phyloP scores from a whole-genome alignment of 768 basidiomycete species.

The Pisolithus marmoratus region DNA sequence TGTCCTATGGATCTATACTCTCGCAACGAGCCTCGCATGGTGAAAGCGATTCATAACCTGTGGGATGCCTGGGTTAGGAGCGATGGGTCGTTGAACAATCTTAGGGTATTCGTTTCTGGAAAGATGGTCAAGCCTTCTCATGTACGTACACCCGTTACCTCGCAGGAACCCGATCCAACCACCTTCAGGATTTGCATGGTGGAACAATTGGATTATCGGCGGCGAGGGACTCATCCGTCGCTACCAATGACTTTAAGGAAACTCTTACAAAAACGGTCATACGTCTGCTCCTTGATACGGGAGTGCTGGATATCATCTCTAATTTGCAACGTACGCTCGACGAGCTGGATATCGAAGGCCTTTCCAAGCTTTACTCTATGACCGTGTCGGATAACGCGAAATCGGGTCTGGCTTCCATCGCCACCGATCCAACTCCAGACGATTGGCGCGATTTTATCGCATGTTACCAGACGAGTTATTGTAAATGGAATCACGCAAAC shows the following conservation, averaged over 20 bases:
- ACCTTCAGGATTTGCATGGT: constrained; percentile 3
- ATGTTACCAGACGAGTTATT: constrained; percentile 38
- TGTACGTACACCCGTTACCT: constrained; percentile 34
- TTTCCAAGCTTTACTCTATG: constrained; percentile 40
- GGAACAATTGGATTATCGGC: constrained; percentile 12
- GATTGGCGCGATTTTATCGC: constrained; percentile 67
- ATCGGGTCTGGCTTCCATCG: constrained; percentile 24
- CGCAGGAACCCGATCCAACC: constrained; percentile 2
- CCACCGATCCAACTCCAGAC: constrained; percentile 47
- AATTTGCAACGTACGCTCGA: constrained; percentile 74
- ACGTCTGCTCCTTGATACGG: constrained; percentile 42
- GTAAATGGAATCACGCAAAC: constrained; percentile 30
- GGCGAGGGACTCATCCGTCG: constrained; percentile 3
- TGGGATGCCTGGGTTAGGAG: constrained; percentile 70
- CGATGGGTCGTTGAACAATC: constrained; percentile 69
- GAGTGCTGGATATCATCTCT: constrained; percentile 49
- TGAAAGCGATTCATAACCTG: constrained; percentile 59
- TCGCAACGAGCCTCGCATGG: constrained; percentile 50
- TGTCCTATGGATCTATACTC: constrained; percentile 94
- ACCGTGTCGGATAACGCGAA: constrained; percentile 1
- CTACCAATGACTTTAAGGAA: constrained; percentile 36
- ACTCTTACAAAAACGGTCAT: constrained; percentile 47
- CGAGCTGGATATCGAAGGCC: constrained; percentile 78
- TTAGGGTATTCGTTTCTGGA: constrained; percentile 74
- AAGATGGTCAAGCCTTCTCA: constrained; percentile 49